phyloP scores from a whole-genome alignment of 371 early-diverging fungal genomes.

The Apophysomyces ossiformis region DNA sequence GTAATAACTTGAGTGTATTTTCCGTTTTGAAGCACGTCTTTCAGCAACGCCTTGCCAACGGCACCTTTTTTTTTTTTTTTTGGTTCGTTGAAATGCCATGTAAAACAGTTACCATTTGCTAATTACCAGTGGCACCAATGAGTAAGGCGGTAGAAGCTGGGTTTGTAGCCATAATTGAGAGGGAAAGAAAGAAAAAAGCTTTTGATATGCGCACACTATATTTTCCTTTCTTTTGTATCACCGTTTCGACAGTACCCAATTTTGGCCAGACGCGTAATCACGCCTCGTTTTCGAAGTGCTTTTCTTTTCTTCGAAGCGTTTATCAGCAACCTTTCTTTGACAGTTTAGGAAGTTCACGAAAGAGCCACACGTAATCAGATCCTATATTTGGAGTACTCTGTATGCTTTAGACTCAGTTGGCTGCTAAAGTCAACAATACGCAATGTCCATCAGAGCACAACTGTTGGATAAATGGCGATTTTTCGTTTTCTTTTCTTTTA shows the following conservation, averaged over 20 bases:
- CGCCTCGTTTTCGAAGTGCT: not conserved
- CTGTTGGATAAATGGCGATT: not conserved
- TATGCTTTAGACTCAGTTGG: too few species aligned
- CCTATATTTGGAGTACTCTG: too few species aligned
- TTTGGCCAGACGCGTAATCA: constrained; percentile 3
- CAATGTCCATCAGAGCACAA: too few species aligned
- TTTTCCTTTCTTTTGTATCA: not conserved
- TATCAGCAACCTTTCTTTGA: not conserved
- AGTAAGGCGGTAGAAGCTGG: constrained; percentile 32
- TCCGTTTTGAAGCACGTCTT: constrained; percentile 61
- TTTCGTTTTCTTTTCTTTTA: not conserved
- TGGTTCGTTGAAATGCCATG: too few species aligned
- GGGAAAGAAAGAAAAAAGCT: not conserved
- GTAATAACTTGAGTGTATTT: constrained; percentile 66
- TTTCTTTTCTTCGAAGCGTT: not conserved
- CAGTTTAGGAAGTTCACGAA: too few species aligned
- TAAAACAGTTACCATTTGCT: not conserved
- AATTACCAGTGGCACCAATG: constrained; percentile 46
- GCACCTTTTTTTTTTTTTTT: constrained; percentile 55
- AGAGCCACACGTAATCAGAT: too few species aligned
- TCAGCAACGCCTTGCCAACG: constrained; percentile 71
- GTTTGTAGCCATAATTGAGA: not conserved
- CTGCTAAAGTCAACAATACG: too few species aligned
- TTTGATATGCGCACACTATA: not conserved
- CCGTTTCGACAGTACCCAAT: not conserved